These are phyloP conservation scores for Exophiala spinifera DNA, from an alignment of 2,329 filamentous ascomycete genomes.

Conservation along the genomic window DNA sequence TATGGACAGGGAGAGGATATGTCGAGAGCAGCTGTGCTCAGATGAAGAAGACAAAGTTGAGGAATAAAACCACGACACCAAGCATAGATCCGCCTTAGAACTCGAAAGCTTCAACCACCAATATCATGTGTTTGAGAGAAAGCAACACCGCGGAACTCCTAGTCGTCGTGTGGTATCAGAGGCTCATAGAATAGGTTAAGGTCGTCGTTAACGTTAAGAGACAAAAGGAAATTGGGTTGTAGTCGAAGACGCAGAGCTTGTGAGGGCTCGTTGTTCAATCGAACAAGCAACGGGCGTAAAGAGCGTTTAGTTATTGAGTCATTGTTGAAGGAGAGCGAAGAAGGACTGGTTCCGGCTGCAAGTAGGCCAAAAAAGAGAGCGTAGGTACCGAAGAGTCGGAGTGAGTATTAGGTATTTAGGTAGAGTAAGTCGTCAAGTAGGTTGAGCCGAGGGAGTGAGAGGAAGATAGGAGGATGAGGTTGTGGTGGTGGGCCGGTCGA, in stretches of 20 bases:
- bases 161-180: conserved; percentile 29
- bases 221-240: conserved; percentile 25
- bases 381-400: conserved; percentile 2
- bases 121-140: conserved; percentile 22
- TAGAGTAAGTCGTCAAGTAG: conserved; percentile 13
- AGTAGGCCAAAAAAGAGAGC: conserved; percentile 16
- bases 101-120: conserved; percentile 22
- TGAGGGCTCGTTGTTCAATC: conserved; percentile 29
- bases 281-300: conserved; percentile 25
- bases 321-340: conserved; percentile 17
- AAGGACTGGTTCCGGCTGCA: conserved; percentile 22
- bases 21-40: conserved; percentile 18
- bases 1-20: conserved; percentile 23
- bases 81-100: conserved; percentile 25
- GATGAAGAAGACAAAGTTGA: conserved; percentile 20
- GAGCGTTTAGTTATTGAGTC: conserved; percentile 28
- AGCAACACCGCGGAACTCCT: conserved; percentile 25
- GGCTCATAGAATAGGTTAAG: conserved; percentile 28
- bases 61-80: conserved; percentile 23
- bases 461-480: no score
- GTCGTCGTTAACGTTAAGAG: conserved; percentile 26
- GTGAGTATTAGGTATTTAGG: conserved; percentile 2
- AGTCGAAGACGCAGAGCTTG: conserved; percentile 28
- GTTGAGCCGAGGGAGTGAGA: conserved; percentile 4
- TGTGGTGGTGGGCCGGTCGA: conserved; percentile 10